Base-by-base conservation (phyloP, 192 early-diverging fungal genomes). In the Backusella tarrabulga region DNA sequence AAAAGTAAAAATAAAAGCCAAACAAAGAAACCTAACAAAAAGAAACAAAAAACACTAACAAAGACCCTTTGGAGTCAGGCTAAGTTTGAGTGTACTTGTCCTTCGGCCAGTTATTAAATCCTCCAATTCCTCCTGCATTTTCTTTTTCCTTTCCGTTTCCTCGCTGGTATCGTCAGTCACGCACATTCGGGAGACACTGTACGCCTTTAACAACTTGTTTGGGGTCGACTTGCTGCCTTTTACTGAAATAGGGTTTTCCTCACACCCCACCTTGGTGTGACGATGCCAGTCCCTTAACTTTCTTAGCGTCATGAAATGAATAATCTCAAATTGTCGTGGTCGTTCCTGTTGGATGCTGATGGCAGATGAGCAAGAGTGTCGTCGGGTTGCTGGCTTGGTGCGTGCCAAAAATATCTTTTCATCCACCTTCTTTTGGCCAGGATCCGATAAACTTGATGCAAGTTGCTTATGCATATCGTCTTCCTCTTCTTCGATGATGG, bases 21-120 rank as follows among this genome's bases (percentile, higher is more conserved):
- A 17, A 44, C 42, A 44, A 44, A 17, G 15, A 44, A 15, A 44
- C 42, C 42, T 44, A 44, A 44, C 15, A 54, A 54, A 54, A n/a
- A n/a, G 52, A 21, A 19, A 50, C 1, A 54, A 54, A 21, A 23
- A 42, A 35, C 19, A n/a, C 54, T 63, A 74, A 1, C 46, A 34
- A 34, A 74, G 44, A 32, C 50, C 75, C 42, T 73, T 74, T 21
- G 80, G 80, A 46, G 80, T 81, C 32, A 81, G 68, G n/a, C 72
- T 74, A 46, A 81, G 66, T 50, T 81, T 81, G 46, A 81, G 71
- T n/a, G 80, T 81, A 44, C 80, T 81, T 17, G 38, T 71, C 23
- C 80, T 72, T 23, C 75, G 68, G 5, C 80, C 80, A 29, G 76
- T 73, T 29, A 81, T 78, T 17, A 77, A 70, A 73, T 81, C 80